Evolutionary conservation across 2,329 filamentous ascomycete genomes (phyloP), one percentile per base, ranked within the genome.

Genomic region (Xylariaceae sp.): DNA sequence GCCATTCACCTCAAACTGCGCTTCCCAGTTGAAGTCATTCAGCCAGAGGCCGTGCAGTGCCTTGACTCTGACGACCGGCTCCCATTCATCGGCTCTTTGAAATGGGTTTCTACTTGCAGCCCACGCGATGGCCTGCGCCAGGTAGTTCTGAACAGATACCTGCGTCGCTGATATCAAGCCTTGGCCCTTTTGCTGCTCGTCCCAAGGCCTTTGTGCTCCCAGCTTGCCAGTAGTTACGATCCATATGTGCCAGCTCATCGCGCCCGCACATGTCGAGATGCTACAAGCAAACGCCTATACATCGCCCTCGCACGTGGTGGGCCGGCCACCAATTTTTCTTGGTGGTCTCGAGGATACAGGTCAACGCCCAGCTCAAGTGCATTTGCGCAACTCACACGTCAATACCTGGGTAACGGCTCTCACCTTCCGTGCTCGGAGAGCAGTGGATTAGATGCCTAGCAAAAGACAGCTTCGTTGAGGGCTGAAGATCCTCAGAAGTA

Each of bases 281-380:
- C 50, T 43, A 45, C 46, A 49, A 6, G 55, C 57, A 10, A 60
- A 21, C 6, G 56, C 55, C 58, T 55, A 61, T 12, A 62, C 45
- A 37, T 62, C 58, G 16, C 54, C 55, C 37, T 47, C 50, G 47
- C 22, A 18, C 12, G 60, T 53, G 47, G 57, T 15, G 58, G 57
- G 12, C 46, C 22, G 2, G 48, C 49, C 22, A 57, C 50, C 8
- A 51, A 34, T 6, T 36, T 13, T 32, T 19, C 16, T 18, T 49
- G 40, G 5, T 29, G 8, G 2, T 34, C 30, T 1, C 30, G 21
- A 16, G 57, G 57, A 16, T 30, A 49, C 2, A 59, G 60, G 40
- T 58, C 47, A 46, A 61, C 60, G 19, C 42, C 44, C 3, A 62
- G 51, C 32, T 62, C 60, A 7, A 59, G 60, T 26, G 58, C 56